Evolutionary conservation across 441 rosid genomes (phyloP), one percentile per base, ranked within the genome.

Genomic region (Euphorbia corollata): DNA sequence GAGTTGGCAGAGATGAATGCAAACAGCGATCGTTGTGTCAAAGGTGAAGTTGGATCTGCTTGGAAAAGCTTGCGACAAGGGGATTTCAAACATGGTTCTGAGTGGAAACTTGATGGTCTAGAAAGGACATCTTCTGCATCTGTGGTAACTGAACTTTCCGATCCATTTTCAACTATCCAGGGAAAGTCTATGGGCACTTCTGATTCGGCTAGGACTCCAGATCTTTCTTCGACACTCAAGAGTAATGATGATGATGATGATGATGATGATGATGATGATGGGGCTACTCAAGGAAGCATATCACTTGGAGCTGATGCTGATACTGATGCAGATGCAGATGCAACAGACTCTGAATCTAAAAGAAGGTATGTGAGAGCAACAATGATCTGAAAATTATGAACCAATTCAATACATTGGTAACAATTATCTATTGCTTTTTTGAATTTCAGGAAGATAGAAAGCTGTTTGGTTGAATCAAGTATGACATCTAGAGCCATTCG

Each of bases 221-320:
- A 85, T 65, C 78, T 79, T 64, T 74, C 83, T 51, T 85, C 86
- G 19, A 67, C 85, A 11, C 73, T 78, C 59, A 83, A 80, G 51
- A 77, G 83, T 72, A 82, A 79, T 36, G 87, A 83, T 53, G 41
- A 36, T 6, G 91, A 81, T 19, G 91, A 83, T 19, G 85, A 81
- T 56, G 86, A 87, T 59, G 89, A 82, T 73, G 91, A 83, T 19
- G 85, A 81, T 56, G 86, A 87, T 59, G 89, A 82, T 73, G 82
- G 77, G 63, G 78, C 73, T 24, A 80, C 81, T 20, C 85, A 75
- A 41, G 85, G 81, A 69, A 75, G 80, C 75, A 71, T 75, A 39
- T 74, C 75, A 50, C 73, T 68, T 22, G 77, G 72, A 45, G 81
- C 72, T 58, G 83, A 79, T 68, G 79, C 74, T 48, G 76, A 36